These are phyloP conservation scores for Gastrolobium bilobum DNA, from an alignment of 306 rosid species.

Conservation along the genomic window DNA sequence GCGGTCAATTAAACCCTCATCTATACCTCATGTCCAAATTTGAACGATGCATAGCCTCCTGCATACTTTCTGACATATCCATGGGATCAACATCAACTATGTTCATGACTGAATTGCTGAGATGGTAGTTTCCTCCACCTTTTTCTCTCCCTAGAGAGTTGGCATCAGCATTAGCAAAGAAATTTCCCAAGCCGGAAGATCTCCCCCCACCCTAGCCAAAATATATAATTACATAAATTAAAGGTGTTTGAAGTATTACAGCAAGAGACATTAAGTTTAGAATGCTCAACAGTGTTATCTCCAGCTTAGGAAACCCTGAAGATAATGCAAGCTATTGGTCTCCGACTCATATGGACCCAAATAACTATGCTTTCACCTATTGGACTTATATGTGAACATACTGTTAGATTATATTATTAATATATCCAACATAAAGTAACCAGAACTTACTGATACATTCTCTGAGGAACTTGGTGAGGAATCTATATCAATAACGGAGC, in stretches of 20 bases:
- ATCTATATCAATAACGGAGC: slow-evolving; percentile 85
- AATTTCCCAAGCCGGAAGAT: slow-evolving; percentile 84
- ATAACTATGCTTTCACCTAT: too few relatives aligned
- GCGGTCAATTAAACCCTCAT: slow-evolving; percentile 54
- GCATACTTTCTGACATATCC: slow-evolving; percentile 99
- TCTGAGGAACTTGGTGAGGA: slow-evolving; percentile 91
- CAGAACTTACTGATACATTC: slow-evolving; percentile 55
- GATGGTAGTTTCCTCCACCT: slow-evolving; percentile 62
- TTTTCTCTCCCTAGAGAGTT: slow-evolving; percentile 71
- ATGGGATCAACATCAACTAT: slow-evolving; percentile 79
- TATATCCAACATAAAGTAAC: slow-evolving; percentile 49
- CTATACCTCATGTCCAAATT: slow-evolving; percentile 93
- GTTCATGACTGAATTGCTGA: slow-evolving; percentile 53
- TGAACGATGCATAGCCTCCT: slow-evolving; percentile 99
- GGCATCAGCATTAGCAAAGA: slow-evolving; percentile 91
- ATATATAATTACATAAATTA: too few relatives aligned
- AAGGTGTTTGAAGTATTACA: too few relatives aligned
- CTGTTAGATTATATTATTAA: too few relatives aligned
- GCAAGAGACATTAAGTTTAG: too few relatives aligned
- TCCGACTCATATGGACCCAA: too few relatives aligned
- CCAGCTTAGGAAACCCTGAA: too few relatives aligned
- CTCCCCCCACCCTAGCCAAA: slow-evolving; percentile 72
- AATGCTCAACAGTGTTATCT: too few relatives aligned
- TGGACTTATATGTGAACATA: too few relatives aligned
- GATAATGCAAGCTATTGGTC: too few relatives aligned